These are phyloP conservation scores for Brasilioporus rufonigricans DNA, from an alignment of 768 basidiomycete species.

Conservation along the genomic window DNA sequence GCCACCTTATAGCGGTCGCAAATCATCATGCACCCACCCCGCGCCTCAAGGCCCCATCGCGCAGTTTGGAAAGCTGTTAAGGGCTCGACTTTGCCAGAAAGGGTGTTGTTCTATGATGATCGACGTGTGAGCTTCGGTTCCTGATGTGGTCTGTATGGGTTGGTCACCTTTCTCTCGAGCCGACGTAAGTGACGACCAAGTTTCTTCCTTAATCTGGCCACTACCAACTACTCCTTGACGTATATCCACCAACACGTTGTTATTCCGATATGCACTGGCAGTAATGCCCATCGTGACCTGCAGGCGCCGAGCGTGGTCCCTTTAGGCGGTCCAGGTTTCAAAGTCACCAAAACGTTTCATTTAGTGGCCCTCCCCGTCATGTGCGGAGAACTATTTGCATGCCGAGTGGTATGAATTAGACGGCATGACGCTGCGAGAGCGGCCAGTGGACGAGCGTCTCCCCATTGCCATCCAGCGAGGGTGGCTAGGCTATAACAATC, in stretches of 20 bases:
- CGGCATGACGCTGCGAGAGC: conserved; percentile 11
- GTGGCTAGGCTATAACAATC: background rate
- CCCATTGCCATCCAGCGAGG: background rate
- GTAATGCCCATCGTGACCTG: background rate
- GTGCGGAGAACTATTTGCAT: conserved; percentile 7
- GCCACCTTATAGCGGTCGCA: background rate
- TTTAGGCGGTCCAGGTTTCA: background rate
- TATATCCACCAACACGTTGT: conserved; percentile 21
- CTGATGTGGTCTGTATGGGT: conserved; percentile 17
- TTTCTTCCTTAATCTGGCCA: conserved; percentile 2
- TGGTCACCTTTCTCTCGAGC: conserved; percentile 8
- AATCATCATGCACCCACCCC: conserved; percentile 3
- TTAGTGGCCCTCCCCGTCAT: background rate
- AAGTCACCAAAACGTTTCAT: conserved; percentile 9
- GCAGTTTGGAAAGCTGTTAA: conserved; percentile 17
- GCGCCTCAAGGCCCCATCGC: conserved; percentile 2
- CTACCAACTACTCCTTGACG: conserved; percentile 20
- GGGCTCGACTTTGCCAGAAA: conserved; percentile 22
- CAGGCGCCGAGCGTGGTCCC: conserved; percentile 1
- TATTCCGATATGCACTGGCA: background rate
- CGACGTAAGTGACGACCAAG: conserved; percentile 12
- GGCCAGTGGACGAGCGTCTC: conserved; percentile 10
- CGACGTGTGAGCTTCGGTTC: conserved; percentile 28
- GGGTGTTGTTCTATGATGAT: conserved; percentile 24
- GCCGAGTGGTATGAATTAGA: background rate